phyloP scores from a whole-genome alignment of 768 basidiomycete genomes.

The Suillus placidus region DNA sequence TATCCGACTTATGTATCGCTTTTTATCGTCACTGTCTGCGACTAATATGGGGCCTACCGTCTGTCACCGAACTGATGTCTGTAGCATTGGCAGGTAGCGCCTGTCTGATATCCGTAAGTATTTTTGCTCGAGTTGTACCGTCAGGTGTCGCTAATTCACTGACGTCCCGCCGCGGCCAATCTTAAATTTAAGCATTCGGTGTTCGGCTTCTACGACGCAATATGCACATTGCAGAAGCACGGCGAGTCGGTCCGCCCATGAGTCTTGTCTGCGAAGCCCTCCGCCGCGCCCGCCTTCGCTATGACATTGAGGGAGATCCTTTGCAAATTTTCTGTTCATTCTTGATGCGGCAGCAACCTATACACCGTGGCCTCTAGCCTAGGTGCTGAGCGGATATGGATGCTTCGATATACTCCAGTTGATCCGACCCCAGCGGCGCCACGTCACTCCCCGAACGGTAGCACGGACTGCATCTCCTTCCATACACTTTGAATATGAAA shows the following conservation, averaged over 20 bases:
- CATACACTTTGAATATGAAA: not conserved
- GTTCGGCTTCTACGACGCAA: not conserved
- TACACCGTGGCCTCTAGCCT: not conserved
- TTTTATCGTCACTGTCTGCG: not conserved
- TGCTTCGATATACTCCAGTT: not conserved
- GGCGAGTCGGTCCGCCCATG: not conserved
- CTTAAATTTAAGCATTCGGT: not conserved
- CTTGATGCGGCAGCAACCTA: not conserved
- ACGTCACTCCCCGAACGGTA: not conserved
- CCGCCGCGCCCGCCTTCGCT: not conserved
- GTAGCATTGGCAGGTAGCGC: not conserved
- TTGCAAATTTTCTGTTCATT: not conserved
- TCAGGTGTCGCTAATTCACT: not conserved
- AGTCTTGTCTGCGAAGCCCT: not conserved
- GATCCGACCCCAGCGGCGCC: constrained; percentile 5
- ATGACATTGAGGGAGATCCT: not conserved
- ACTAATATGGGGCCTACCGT: not conserved
- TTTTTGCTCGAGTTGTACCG: not conserved
- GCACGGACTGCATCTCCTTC: not conserved
- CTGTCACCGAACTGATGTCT: not conserved
- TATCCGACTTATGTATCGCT: not conserved
- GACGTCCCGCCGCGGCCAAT: not conserved
- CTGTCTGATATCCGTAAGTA: not conserved
- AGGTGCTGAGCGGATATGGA: not conserved
- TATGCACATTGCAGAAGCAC: not conserved